Conservation (phyloP, 805 yeast species). For the Jamesozyma lodderae region DNA sequence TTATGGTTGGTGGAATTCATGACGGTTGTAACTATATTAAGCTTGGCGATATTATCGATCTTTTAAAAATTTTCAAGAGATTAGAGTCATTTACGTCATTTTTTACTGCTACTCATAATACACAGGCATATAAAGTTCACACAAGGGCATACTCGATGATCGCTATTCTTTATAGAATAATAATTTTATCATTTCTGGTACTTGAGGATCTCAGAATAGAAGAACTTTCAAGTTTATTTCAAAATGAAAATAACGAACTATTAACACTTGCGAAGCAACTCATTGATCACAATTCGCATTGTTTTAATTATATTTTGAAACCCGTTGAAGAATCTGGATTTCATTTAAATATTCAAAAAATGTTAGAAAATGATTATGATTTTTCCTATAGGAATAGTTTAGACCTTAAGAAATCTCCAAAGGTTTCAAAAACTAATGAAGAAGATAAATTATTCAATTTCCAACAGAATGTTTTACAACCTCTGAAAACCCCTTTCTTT, state of each 20-base stretch:
- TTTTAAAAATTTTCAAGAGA: conserved; percentile 10
- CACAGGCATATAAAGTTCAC: conserved; percentile 6
- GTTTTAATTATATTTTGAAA: conserved; percentile 17
- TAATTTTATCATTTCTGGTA: neutral
- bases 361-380: conserved; percentile 10
- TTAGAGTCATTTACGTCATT: conserved; percentile 1
- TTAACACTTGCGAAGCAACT: conserved; percentile 9
- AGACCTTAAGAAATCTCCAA: too few relatives aligned
- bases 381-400: neutral
- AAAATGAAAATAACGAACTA: conserved; percentile 41
- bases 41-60: conserved; percentile 8
- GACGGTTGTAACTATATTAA: conserved; percentile 3
- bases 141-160: conserved; percentile 7
- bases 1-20: conserved; percentile 7
- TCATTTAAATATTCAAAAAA: conserved; percentile 18
- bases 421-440: too few relatives aligned
- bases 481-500: too few relatives aligned
- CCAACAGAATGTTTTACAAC: neutral
- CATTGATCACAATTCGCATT: conserved; percentile 19
- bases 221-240: neutral
- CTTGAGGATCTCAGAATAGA: neutral
- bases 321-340: conserved; percentile 20
- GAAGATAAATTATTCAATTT: neutral
- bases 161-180: conserved; percentile 3
- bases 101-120: neutral